Evolutionary conservation across 1,284 basidiomycete species (phyloP), one percentile per base, ranked within the genome.

Genomic region (Pholiota adiposa): DNA sequence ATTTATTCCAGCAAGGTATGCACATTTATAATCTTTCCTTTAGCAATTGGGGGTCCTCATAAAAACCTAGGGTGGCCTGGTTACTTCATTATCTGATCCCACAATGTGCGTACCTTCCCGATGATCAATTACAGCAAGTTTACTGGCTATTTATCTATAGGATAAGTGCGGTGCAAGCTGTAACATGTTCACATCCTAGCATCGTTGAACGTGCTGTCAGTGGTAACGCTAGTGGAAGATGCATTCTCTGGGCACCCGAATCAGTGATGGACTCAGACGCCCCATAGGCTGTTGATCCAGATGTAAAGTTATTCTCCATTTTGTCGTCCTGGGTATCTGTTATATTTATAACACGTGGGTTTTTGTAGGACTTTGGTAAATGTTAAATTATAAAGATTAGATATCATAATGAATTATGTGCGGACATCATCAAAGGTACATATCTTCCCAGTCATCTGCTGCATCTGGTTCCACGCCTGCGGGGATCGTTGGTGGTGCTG

Each of bases 181-280:
- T 93, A n/a, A 91, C 91, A 8, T 89, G 87, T 67, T 91, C 89
- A n/a, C 92, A 93, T 71, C 91, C 92, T 0, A 86, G 71, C 59
- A 75, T 91, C 21, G 78, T 89, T 3, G 90, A 90, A 66, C 81
- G 91, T 21, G 88, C 81, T 29, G 90, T 81, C 1, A 91, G 83
- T 56, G 91, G 90, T 36, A 93, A 92, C 67, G 92, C 72, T 0
- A 90, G 86, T 63, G 91, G 92, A 19, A 80, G 88, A 54, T 92
- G 90, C 69, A 83, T 90, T 12, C 72, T 93, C n/a, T 93, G 91
- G 92, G 89, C 85, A 18, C 85, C 87, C 7, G 64, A 65, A 27
- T 71, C 74, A 11, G 61, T 69, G 33, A 31, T 4, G 29, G 8
- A 31, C 31, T 6, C 31, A 11, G 29, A 34, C 11, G 27, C 6